Percentiles rank a stretch among this genome's conserved stretches.
Conservation (phyloP, 176 grass and related monocot genomes). For the Typha latifolia region DNA sequence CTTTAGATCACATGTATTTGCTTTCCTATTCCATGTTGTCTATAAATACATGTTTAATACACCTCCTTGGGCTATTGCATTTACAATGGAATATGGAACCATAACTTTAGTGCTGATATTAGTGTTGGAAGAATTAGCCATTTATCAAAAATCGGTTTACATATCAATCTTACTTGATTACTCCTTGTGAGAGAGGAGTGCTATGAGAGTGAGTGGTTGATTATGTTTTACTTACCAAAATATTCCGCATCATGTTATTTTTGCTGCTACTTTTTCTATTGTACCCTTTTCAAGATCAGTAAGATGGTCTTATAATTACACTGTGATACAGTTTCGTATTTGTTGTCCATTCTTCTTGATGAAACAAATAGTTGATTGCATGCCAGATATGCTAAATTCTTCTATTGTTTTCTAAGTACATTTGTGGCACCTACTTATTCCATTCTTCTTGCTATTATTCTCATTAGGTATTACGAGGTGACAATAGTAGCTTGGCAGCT, state of each 20-base stretch:
- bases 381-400: not conserved
- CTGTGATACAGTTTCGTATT: not conserved
- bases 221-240: not conserved
- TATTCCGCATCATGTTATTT: not conserved
- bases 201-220: not conserved
- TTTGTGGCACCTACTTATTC: not conserved
- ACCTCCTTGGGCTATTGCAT: not conserved
- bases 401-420: not conserved
- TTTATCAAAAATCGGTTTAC: not conserved
- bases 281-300: not conserved
- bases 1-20: not conserved
- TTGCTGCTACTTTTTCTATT: not conserved
- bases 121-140: not conserved
- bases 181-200: too few species aligned
- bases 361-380: not conserved
- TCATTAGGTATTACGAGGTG: conserved; percentile 74
- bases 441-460: not conserved
- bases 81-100: not conserved
- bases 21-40: not conserved
- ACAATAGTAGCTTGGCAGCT: conserved; percentile 91
- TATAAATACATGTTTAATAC: not conserved
- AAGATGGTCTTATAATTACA: not conserved
- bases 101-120: not conserved
- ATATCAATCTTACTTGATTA: not conserved
- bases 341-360: not conserved